phyloP scores from a whole-genome alignment of 1,139 yeast species.

The Taphrina communis region DNA sequence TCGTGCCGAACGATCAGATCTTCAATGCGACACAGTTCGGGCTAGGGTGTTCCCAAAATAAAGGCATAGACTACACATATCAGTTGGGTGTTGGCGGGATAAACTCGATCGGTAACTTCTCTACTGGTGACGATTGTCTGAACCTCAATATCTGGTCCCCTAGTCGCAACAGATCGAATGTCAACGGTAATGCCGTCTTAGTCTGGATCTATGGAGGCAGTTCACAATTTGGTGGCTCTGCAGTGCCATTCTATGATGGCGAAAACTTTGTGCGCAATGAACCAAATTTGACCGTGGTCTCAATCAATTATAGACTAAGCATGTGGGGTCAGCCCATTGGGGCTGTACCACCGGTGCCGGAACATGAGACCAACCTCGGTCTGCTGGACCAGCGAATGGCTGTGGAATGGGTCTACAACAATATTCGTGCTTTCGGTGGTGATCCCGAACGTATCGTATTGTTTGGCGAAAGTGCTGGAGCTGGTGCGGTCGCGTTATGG shows the following conservation, averaged over 20 bases:
- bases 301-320: conserved; percentile 1
- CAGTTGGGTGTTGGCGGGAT: not conserved
- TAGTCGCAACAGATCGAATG: not conserved
- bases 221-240: conserved; percentile 41
- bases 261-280: not conserved
- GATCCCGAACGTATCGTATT: conserved; percentile 51
- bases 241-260: conserved; percentile 5
- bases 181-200: not conserved
- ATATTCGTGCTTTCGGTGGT: conserved; percentile 53
- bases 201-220: conserved; percentile 55
- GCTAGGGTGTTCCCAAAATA: conserved; percentile 38
- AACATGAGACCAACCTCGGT: conserved; percentile 49
- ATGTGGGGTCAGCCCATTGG: not conserved
- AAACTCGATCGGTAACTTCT: not conserved
- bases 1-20: not conserved
- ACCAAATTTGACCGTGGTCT: not conserved
- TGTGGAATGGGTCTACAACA: conserved; percentile 52
- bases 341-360: conserved; percentile 40
- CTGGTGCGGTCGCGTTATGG: not conserved
- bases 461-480: conserved; percentile 54
- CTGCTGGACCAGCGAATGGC: conserved; percentile 52
- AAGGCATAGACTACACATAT: not conserved
- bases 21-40: conserved; percentile 34
- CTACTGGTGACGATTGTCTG: conserved; percentile 46
- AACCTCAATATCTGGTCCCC: conserved; percentile 10